Evolutionary conservation across 2,329 filamentous ascomycete species (phyloP), one percentile per base, ranked within the genome.

Genomic region (Botrytis galanthina): DNA sequence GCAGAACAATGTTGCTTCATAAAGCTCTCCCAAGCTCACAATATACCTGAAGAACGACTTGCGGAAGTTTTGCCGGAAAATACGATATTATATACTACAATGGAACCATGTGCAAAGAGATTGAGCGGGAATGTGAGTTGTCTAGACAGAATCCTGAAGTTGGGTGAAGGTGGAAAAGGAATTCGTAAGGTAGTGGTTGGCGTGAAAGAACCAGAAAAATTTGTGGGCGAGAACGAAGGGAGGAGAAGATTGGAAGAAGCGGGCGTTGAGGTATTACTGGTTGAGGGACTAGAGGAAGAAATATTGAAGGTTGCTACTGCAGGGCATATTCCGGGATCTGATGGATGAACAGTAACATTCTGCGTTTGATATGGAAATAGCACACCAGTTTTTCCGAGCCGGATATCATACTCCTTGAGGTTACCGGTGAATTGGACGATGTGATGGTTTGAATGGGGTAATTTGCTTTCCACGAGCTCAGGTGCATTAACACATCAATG

Each of bases 1-100:
- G 96, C 96, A 5, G 96, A 99, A 81, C 94, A 99, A 84, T 95
- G 92, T 82, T 97, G 94, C 80, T 87, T 99, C 73, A 83, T 91
- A 67, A 98, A 99, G 82, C 87, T 91, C 22, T 85, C 88, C 1
- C 79, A 84, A 66, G 78, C 84, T 75, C 81, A 88, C 72, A 80
- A 80, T 3, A 83, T 86, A 0, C 74, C 85, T 32, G 90, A 92
- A 76, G 87, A 88, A 70, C 80, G 83, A 0, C 85, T 94, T 7
- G 83, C 82, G 22, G 79, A 84, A 29, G 82, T 85, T 22, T 79
- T 92, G 12, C 86, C 88, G 0, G 82, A 86, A 48, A 83, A 88
- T 0, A 84, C 88, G 2, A 86, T 89, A 6, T 76, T 99, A 20
- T 98, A 98, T 82, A 98, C 97, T 0, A 98, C 95, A 0, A 94